Evolutionary conservation across 352 stramenopile species (phyloP), one percentile per base, ranked within the genome.

Genomic region (Pseudoperonospora humuli): DNA sequence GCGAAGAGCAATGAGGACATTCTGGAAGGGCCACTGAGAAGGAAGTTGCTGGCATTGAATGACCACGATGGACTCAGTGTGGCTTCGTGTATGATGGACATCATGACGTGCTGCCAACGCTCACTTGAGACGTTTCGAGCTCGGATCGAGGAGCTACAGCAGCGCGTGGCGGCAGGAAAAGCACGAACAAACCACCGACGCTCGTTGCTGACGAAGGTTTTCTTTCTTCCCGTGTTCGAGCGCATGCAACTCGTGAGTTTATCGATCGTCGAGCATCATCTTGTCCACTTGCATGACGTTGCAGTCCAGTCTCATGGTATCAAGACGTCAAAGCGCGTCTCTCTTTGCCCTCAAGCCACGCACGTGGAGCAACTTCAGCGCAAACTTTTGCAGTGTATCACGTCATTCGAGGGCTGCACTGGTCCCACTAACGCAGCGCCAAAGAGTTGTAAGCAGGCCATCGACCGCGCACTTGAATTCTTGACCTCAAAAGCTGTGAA

Each of bases 351-450:
- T 2, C 36, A 46, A 15, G 45, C 42, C 4, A 25, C n/a, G 4
- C 13, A 45, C 13, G 54, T 83, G 29, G 70, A 84, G 36, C 45
- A 65, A 23, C 45, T 86, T 7, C 74, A 86, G 45, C 54, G 46
- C 19, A 86, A 86, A 46, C 57, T 83, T 7, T 38, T 84, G 39
- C 70, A 80, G 44, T 84, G 80, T 36, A 59, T 81, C 45, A 84
- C 69, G 0, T 75, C 71, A 6, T 86, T 86, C 42, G 69, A 86
- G 64, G 70, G 74, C 7, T 86, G 69, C 41, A 67, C 64, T 4
- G 64, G 70, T 0, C 75, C 58, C 35, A 42, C 43, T 8, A 53
- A 66, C 24, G 50, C 54, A 9, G 64, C 65, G 0, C 56, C 70
- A 46, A 83, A 81, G 19, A 84, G 70, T 47, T 44, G 37, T 2